Evolutionary conservation across 2,329 filamentous ascomycete genomes (phyloP), one percentile per base, ranked within the genome.

Genomic region (Pestalotiopsis sp.): DNA sequence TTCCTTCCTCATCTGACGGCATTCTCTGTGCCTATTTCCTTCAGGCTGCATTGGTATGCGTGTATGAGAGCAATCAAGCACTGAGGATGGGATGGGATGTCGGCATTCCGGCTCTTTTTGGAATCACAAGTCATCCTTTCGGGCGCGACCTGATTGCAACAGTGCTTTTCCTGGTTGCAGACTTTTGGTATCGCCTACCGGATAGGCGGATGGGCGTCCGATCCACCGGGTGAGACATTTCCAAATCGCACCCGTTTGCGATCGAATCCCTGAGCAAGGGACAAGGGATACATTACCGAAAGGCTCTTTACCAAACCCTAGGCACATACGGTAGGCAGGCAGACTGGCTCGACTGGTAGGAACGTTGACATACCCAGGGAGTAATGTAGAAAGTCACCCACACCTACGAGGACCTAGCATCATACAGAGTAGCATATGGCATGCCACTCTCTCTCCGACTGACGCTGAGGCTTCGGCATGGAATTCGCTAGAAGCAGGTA

Each of bases 11-110:
- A 56, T 38, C 30, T 48, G 62, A 30, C 55, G 55, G 64, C 64
- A 60, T 55, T 66, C 30, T 55, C 44, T 60, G 48, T 26, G 39
- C 17, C 52, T 66, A 66, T 66, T 66, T 66, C 26, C 35, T 44
- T 66, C n/a, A 24, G n/a, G 35, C 52, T 58, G 52, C 52, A 58
- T n/a, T n/a, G 44, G 17, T 52, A 40, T n/a, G 59, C 10, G 10
- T 20, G 56, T 17, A 40, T 62, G 38, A 13, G 38, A 13, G 35
- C 39, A 14, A 13, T 2, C 59, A 13, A 20, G 22, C 30, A 35
- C 30, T 7, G 30, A 35, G 30, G 30, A 35, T 35, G 30, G 26
- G 7, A 9, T 7, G 10, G 56, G 7, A 22, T 35, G 24, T 26
- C 56, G 30, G 56, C 24, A 39, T 40, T 30, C 30, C 14, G 30